Conservation (phyloP, 805 yeast species). For the Spathaspora sp. region DNA sequence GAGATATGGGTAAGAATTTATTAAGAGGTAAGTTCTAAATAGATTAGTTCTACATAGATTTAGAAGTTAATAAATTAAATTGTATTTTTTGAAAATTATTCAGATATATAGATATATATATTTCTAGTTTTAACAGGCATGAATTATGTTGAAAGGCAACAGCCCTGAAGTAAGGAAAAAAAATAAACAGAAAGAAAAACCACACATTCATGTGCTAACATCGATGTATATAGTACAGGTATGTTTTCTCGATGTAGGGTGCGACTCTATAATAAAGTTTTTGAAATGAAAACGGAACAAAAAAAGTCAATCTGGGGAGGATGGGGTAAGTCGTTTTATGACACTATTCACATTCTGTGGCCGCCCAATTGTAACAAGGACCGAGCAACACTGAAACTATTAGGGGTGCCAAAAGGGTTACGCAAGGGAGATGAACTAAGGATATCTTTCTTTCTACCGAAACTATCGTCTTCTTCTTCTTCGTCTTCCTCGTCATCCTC, state of each 20-base stretch:
- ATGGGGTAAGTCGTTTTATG: too few relatives aligned
- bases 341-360: slow-evolving; percentile 7
- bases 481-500: slow-evolving; percentile 15
- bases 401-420: slow-evolving; percentile 40
- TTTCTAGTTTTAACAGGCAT: neutral
- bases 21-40: slow-evolving; percentile 63
- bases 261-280: neutral
- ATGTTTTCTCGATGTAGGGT: neutral
- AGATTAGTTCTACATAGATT: neutral
- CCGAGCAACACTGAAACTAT: slow-evolving; percentile 43
- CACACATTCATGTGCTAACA: too few relatives aligned
- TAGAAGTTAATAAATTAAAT: neutral
- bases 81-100: neutral
- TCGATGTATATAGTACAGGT: neutral
- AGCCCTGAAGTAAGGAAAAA: neutral
- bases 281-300: neutral
- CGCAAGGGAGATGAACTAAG: slow-evolving; percentile 33
- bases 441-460: slow-evolving; percentile 13
- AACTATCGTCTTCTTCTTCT: slow-evolving; percentile 9
- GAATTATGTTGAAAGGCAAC: neutral
- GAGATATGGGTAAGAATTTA: slow-evolving; percentile 71
- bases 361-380: slow-evolving; percentile 42
- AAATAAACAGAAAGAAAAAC: neutral
- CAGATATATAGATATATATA: neutral
- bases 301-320: neutral